Evolutionary conservation across 768 basidiomycete species (phyloP).

Genomic region (Arthromyces matolae): DNA sequence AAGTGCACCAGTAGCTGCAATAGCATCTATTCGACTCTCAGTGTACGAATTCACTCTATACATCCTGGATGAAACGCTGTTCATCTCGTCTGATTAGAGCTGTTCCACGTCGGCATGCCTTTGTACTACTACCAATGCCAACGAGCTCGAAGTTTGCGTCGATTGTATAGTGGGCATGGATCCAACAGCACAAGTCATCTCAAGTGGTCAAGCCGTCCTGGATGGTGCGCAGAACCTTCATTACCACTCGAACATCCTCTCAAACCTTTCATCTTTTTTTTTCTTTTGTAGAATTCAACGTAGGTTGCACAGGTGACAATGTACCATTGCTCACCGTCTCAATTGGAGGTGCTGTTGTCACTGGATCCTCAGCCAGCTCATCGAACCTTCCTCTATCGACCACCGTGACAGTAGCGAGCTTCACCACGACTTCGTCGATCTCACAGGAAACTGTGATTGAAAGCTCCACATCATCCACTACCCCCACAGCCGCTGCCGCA

Average conservation of each 20-base stretch:
- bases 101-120: conserved; percentile 24
- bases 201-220: conserved; percentile 21
- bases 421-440: neutral
- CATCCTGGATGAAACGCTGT: neutral
- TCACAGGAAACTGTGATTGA: neutral
- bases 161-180: conserved; percentile 23
- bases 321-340: neutral
- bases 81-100: conserved; percentile 11
- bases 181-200: conserved; percentile 11
- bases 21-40: neutral
- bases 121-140: conserved; percentile 22
- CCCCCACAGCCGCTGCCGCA: neutral
- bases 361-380: neutral
- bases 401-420: no score
- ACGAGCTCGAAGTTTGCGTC: conserved; percentile 26
- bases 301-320: neutral
- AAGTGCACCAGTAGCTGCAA: conserved; percentile 9
- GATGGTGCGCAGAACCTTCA: conserved; percentile 22
- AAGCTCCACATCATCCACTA: neutral
- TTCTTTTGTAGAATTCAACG: conserved; percentile 7
- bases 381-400: no score
- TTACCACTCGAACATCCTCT: neutral
- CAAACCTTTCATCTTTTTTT: neutral
- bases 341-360: neutral
- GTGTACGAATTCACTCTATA: neutral